Conservation (phyloP, 305 asterid genomes). For the Withania somnifera region DNA sequence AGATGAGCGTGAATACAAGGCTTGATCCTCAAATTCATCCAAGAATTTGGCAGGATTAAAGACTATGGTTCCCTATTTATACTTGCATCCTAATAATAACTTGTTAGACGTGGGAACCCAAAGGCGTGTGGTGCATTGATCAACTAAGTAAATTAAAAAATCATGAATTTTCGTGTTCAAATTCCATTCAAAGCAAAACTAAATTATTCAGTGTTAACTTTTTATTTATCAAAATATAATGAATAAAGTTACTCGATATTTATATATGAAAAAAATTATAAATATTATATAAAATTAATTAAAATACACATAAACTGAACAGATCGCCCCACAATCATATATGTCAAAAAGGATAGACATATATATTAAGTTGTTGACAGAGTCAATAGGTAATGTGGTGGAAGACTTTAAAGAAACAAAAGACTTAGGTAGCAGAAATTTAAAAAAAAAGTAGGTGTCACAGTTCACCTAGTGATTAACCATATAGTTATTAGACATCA, state of each 20-base stretch:
- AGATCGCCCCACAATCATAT: accelerated
- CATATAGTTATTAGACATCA: not conserved
- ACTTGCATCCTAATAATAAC: not conserved
- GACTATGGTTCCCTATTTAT: not conserved
- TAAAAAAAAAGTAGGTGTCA: conserved; percentile 8
- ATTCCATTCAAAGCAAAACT: not conserved
- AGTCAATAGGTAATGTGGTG: not conserved
- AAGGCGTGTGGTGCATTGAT: not conserved
- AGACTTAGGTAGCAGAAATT: not conserved
- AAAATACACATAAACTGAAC: accelerated
- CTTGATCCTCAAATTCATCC: not conserved
- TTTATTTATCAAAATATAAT: not conserved
- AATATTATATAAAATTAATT: not conserved
- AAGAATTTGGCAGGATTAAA: not conserved
- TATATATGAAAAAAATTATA: no score
- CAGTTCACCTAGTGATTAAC: conserved; percentile 11
- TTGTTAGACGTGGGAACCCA: not conserved
- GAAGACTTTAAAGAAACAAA: not conserved
- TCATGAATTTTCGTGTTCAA: not conserved
- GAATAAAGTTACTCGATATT: not conserved
- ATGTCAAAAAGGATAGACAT: not conserved
- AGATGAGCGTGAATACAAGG: conserved; percentile 1
- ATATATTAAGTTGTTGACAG: not conserved
- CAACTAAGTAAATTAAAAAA: not conserved
- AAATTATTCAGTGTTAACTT: no score